Percentiles rank a stretch among this genome's conserved stretches.
Evolutionary conservation across 2,329 filamentous ascomycete genomes (phyloP).

Genomic region (Capronia epimyces): DNA sequence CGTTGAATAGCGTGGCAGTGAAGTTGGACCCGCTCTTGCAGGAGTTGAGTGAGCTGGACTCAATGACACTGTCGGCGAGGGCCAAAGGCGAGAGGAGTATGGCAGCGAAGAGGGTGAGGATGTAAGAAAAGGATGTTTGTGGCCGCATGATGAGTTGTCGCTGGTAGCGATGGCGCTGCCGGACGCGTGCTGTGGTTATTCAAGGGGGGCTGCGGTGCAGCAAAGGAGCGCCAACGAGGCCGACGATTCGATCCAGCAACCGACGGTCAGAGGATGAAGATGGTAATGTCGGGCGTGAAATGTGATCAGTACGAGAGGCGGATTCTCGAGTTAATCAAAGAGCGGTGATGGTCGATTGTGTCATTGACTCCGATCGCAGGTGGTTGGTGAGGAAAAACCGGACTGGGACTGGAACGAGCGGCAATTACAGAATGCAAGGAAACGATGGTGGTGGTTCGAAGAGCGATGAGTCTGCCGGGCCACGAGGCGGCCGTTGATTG

Average conservation of each 20-base stretch:
- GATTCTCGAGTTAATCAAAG: background rate
- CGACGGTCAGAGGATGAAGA: background rate
- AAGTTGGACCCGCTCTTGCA: slow-evolving; percentile 83
- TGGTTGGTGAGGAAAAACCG: slow-evolving; percentile 11
- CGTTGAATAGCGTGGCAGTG: slow-evolving; percentile 81
- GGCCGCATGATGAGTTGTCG: slow-evolving; percentile 23
- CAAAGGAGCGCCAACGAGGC: slow-evolving; percentile 21
- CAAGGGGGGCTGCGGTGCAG: slow-evolving; percentile 2
- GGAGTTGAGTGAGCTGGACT: slow-evolving; percentile 75
- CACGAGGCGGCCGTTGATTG: background rate
- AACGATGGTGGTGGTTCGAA: slow-evolving; percentile 12
- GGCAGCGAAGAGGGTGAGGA: slow-evolving; percentile 36
- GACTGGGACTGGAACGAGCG: slow-evolving; percentile 22
- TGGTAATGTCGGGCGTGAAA: slow-evolving; percentile 1
- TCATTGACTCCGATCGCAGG: slow-evolving; percentile 19
- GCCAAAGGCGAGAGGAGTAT: slow-evolving; percentile 44
- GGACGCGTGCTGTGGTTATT: slow-evolving; percentile 4
- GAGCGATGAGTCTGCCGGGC: background rate
- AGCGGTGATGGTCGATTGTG: slow-evolving; percentile 11
- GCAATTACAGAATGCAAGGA: slow-evolving; percentile 9
- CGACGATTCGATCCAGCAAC: slow-evolving; percentile 6
- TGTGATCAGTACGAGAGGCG: background rate
- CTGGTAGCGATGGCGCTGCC: background rate
- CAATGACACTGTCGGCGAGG: slow-evolving; percentile 62
- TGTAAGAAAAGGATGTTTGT: slow-evolving; percentile 17